Evolutionary conservation across 2,329 filamentous ascomycete genomes (phyloP), one percentile per base, ranked within the genome.

Genomic region (Onygenales sp.): DNA sequence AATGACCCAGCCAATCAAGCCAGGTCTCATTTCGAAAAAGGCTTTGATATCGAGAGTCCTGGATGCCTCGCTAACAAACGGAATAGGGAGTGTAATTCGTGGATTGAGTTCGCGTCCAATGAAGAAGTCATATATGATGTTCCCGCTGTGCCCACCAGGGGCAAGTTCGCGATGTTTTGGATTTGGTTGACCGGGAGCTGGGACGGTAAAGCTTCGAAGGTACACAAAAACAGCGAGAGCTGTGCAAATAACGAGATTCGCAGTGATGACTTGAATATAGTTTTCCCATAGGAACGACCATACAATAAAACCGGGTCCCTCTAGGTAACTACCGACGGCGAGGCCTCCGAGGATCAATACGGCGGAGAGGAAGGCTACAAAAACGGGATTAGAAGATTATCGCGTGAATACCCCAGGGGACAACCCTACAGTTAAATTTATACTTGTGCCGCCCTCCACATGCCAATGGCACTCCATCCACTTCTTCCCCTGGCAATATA

Each of bases 71-170:
- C 89, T 88, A 58, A 95, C 78, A 48, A 94, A 68, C 2, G 90
- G 90, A 31, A 51, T 51, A 10, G 42, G 50, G 27, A 75, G 57
- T 17, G 59, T 82, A 55, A 94, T 70, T 48, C 91, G 88, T 2
- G 92, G 92, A 72, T 97, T 97, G 56, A 97, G 83, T 70, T 97
- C 92, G 32, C 92, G 87, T 17, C 92, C 92, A 59, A 97, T 96
- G 73, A 90, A 97, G 83, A 89, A 97, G 71, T 97, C 92, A 69
- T 97, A 96, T 39, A 96, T 71, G 58, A 89, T 74, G 69, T 95
- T 96, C 54, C 90, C 91, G 1, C 83, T 84, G 65, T 87, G 81
- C 13, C 90, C 91, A 43, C 91, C 90, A 1, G 82, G 81, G 0
- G 91, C 91, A 6, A 97, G 79, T 67, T 93, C 85, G 42, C 91